phyloP scores from a whole-genome alignment of 208 protist genomes.

The Trypanosoma vivax region DNA sequence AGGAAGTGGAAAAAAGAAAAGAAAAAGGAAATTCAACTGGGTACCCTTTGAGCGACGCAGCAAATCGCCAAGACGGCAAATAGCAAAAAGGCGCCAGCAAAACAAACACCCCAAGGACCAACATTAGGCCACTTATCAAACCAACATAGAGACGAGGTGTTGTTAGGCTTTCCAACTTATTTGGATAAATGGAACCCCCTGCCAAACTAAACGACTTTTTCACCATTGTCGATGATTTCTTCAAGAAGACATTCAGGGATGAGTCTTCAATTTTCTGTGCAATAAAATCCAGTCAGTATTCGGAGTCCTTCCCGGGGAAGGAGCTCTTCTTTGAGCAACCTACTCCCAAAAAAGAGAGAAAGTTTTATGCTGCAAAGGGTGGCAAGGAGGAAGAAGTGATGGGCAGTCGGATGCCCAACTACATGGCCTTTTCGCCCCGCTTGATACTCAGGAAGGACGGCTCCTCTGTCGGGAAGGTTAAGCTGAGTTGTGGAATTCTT shows the following conservation, averaged over 20 bases:
- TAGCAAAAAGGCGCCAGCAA: too few species aligned
- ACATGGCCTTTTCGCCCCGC: slow-evolving; percentile 63
- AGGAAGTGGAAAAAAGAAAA: slow-evolving; percentile 3
- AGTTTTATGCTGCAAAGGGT: background rate
- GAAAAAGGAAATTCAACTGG: background rate
- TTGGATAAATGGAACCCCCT: slow-evolving; percentile 45
- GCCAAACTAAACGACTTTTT: slow-evolving; percentile 72
- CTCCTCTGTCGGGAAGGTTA: slow-evolving; percentile 64
- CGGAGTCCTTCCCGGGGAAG: slow-evolving; percentile 34
- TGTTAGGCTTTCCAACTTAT: background rate
- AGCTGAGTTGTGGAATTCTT: slow-evolving; percentile 51
- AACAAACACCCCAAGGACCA: too few species aligned
- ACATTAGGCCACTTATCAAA: too few species aligned
- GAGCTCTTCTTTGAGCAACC: slow-evolving; percentile 28
- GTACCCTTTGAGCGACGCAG: too few species aligned
- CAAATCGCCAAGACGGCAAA: too few species aligned
- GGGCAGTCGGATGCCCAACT: slow-evolving; percentile 17
- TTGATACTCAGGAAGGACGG: slow-evolving; percentile 58
- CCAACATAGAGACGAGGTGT: background rate
- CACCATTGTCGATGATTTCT: slow-evolving; percentile 77
- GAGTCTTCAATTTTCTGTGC: slow-evolving; percentile 60
- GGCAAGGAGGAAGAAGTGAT: background rate
- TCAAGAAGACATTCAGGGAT: slow-evolving; percentile 83
- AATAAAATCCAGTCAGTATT: slow-evolving; percentile 70
- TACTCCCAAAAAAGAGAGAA: background rate